A percentile compares a stretch with the other conserved stretches of the same genome.
Evolutionary conservation across 2,329 filamentous ascomycete genomes (phyloP).

Genomic region (Pyricularia grisea): DNA sequence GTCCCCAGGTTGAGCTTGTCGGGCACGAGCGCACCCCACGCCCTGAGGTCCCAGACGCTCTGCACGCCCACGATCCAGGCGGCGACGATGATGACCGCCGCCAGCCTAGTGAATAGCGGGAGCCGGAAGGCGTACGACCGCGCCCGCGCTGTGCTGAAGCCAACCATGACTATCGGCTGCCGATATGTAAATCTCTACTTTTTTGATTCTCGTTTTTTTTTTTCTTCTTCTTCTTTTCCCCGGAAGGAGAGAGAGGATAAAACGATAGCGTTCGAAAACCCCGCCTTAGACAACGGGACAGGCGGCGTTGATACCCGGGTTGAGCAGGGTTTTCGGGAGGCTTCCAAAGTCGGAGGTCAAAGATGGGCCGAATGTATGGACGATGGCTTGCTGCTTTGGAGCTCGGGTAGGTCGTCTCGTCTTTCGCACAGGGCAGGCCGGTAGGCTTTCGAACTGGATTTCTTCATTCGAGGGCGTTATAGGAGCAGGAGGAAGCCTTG

Average conservation of each 20-base stretch:
- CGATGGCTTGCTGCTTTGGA: neutral
- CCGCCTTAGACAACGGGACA: neutral
- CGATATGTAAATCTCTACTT: neutral
- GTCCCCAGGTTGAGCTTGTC: conserved; percentile 61
- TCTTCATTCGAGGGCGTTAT: neutral
- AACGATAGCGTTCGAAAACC: neutral
- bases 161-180: conserved; percentile 21
- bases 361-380: neutral
- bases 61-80: conserved; percentile 64
- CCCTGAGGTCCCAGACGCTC: conserved; percentile 58
- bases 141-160: conserved; percentile 62
- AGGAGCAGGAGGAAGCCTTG: neutral
- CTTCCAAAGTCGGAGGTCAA: neutral
- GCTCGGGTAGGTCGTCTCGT: neutral
- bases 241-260: neutral
- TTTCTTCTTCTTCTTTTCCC: neutral
- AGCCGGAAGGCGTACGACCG: conserved; percentile 76
- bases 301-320: neutral
- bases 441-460: neutral
- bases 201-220: neutral
- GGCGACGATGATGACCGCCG: conserved; percentile 55
- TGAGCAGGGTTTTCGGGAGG: neutral
- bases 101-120: conserved; percentile 74
- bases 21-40: conserved; percentile 75
- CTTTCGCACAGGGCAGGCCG: neutral